Evolutionary conservation across 2,329 filamentous ascomycete genomes (phyloP).

Genomic region (Calycina marina): DNA sequence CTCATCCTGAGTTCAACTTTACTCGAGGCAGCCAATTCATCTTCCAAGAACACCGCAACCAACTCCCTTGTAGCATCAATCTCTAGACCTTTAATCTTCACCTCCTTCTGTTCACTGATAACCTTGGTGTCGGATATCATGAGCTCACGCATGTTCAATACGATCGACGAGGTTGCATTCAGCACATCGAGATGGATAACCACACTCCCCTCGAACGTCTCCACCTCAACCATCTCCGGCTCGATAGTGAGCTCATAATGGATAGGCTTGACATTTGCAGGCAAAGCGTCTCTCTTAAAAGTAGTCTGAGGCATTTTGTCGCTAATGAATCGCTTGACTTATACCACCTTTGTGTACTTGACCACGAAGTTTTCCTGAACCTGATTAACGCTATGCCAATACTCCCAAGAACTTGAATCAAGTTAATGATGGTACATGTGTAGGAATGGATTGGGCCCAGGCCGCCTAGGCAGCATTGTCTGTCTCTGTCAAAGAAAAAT

Average conservation of each 20-base stretch:
- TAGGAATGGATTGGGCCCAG: too few species aligned
- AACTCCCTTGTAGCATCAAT: slow-evolving; percentile 13
- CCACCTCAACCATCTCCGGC: slow-evolving; percentile 50
- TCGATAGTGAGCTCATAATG: slow-evolving; percentile 56
- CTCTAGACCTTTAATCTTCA: neutral
- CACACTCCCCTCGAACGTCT: slow-evolving; percentile 50
- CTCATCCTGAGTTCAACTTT: slow-evolving; percentile 46
- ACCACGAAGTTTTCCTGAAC: too few species aligned
- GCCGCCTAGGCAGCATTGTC: too few species aligned
- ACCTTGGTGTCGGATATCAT: slow-evolving; percentile 34
- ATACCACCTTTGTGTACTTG: too few species aligned
- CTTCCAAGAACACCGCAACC: slow-evolving; percentile 45
- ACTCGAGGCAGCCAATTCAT: slow-evolving; percentile 40
- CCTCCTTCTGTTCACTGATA: slow-evolving; percentile 1
- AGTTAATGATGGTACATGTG: too few species aligned
- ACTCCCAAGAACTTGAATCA: too few species aligned
- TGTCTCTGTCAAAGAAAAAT: too few species aligned
- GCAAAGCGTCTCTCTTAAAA: too few species aligned
- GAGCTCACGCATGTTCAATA: slow-evolving; percentile 50
- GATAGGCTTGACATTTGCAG: slow-evolving; percentile 47
- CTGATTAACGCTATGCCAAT: too few species aligned
- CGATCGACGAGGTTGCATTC: slow-evolving; percentile 48
- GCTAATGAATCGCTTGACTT: too few species aligned
- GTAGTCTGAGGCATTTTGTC: too few species aligned
- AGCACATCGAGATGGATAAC: slow-evolving; percentile 49